These are phyloP conservation scores for Suhomyces emberorum DNA, from an alignment of 805 yeast species.

Conservation along the genomic window DNA sequence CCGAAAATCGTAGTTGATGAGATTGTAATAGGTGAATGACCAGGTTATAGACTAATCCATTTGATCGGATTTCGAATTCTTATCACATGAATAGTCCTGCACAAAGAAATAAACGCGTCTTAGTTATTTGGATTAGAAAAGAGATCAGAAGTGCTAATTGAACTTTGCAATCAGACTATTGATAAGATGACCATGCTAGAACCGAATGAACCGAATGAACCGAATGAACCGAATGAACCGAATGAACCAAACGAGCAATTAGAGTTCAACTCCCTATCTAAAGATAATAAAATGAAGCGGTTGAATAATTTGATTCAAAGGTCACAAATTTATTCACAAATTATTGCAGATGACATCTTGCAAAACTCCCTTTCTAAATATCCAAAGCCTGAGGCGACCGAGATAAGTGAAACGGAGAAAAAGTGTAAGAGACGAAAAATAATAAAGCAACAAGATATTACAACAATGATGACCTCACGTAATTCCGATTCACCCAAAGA, in stretches of 20 bases:
- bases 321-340: slow-evolving; percentile 82
- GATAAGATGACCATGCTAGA: too few species aligned
- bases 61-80: too few species aligned
- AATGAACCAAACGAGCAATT: slow-evolving; percentile 25
- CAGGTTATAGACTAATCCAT: too few species aligned
- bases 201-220: too few species aligned
- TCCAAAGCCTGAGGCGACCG: slow-evolving; percentile 11
- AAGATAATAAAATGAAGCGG: slow-evolving; percentile 59
- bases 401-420: slow-evolving; percentile 20
- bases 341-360: slow-evolving; percentile 75
- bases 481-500: slow-evolving; percentile 16
- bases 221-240: too few species aligned
- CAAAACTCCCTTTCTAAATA: slow-evolving; percentile 42
- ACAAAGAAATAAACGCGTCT: too few species aligned
- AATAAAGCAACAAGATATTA: slow-evolving; percentile 31
- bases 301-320: slow-evolving; percentile 76
- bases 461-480: slow-evolving; percentile 12
- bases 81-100: too few species aligned
- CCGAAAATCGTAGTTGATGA: too few species aligned
- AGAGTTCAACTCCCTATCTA: slow-evolving; percentile 44
- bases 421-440: slow-evolving; percentile 9
- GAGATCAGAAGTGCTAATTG: too few species aligned
- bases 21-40: too few species aligned
- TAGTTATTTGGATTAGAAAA: too few species aligned
- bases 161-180: too few species aligned